Evolutionary conservation across 2,329 filamentous ascomycete species (phyloP), one percentile per base, ranked within the genome.

Genomic region (Sclerotinia trifoliorum): DNA sequence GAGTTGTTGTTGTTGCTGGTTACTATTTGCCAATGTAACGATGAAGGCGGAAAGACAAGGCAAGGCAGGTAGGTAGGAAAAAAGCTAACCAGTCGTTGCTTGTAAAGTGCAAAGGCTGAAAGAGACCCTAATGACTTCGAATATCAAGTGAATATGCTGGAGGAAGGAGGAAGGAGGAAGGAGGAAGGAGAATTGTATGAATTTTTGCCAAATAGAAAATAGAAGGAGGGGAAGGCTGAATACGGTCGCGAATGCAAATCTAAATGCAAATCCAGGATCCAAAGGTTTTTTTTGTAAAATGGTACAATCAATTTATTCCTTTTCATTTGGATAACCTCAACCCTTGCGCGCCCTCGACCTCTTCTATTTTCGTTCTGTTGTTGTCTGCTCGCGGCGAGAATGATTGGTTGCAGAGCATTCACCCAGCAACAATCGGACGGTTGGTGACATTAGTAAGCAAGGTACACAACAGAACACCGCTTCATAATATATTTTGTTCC

Each of bases 361-460:
- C 58, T 26, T 49, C 19, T 13, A 29, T 60, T 66, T 66, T 61
- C 46, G 42, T 61, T 60, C 44, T 66, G 55, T 66, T 66, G 56
- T 66, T 60, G 46, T 35, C 32, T 61, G 65, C n/a, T 39, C 56
- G 32, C 55, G 11, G 35, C 51, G 56, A 29, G 44, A 66, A 42
- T 66, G 65, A 66, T 66, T 66, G 65, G 65, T 51, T 66, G 65
- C 60, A 63, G 55, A 61, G 26, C n/a, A 67, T 67, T 44, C 57
- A 67, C 65, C 65, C 57, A 67, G 65, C 65, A 67, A 67, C 65
- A 67, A 67, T 67, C 57, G n/a, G 48, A 35, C 11, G 24, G 35
- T 39, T 52, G 56, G 42, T 39, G 57, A 26, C 3, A n/a, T 35
- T 66, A 66, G 54, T 66, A 32, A 66, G 65, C 65, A 15, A 49